phyloP scores from a whole-genome alignment of 2,329 filamentous ascomycete genomes.

The Phialophora macrospora region DNA sequence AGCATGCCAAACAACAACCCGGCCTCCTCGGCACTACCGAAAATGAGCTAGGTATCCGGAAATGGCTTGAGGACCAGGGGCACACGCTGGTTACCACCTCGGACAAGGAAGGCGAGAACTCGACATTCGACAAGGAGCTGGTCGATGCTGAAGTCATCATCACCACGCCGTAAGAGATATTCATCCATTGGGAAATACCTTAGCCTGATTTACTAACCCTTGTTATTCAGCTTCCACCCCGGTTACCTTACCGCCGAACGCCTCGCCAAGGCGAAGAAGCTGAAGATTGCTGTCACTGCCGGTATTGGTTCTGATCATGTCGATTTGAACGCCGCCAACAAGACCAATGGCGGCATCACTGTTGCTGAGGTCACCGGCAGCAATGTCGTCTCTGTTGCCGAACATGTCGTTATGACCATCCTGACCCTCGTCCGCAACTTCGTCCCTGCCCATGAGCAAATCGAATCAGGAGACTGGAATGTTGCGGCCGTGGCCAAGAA shows the following conservation, averaged over 20 bases:
- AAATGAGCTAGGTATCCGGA: constrained; percentile 95
- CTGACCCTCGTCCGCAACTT: constrained; percentile 96
- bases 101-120: constrained; percentile 94
- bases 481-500: constrained; percentile 96
- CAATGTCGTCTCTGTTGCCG: constrained; percentile 97
- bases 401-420: constrained; percentile 99
- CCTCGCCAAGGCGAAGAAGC: constrained; percentile 96
- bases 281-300: constrained; percentile 95
- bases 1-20: constrained; percentile 88
- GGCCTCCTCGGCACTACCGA: constrained; percentile 91
- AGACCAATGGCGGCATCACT: constrained; percentile 95
- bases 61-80: constrained; percentile 96
- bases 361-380: constrained; percentile 97
- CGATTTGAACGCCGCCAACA: constrained; percentile 95
- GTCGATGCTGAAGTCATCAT: constrained; percentile 98
- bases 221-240: constrained; percentile 80
- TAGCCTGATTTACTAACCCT: constrained; percentile 18
- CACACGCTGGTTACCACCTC: constrained; percentile 97
- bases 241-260: constrained; percentile 97
- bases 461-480: constrained; percentile 88
- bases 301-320: constrained; percentile 99
- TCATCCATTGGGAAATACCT: background rate
- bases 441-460: constrained; percentile 93
- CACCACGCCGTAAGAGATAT: constrained; percentile 78
- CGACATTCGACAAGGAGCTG: constrained; percentile 91